These are phyloP conservation scores for Musa schizocarpa DNA, from an alignment of 176 grass and related monocot species.

Conservation along the genomic window DNA sequence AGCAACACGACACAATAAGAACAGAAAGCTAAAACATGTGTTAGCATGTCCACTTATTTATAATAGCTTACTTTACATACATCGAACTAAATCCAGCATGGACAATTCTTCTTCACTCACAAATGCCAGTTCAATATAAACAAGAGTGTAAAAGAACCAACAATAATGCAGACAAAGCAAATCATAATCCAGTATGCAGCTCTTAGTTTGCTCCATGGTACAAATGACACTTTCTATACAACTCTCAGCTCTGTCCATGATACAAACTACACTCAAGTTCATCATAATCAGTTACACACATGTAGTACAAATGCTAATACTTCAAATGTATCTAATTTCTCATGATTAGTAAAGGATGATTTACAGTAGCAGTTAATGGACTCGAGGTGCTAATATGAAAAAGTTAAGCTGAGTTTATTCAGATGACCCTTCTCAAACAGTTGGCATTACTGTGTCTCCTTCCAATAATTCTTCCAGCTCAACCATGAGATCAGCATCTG, in stretches of 20 bases:
- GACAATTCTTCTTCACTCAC: too few relatives aligned
- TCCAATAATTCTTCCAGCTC: slow-evolving; percentile 57
- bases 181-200: background rate
- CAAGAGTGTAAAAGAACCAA: too few relatives aligned
- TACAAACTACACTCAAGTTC: background rate
- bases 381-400: background rate
- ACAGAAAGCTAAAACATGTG: too few relatives aligned
- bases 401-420: background rate
- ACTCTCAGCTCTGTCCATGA: background rate
- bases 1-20: too few relatives aligned
- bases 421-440: slow-evolving; percentile 17
- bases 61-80: too few relatives aligned
- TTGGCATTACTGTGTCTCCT: slow-evolving; percentile 33
- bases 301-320: background rate
- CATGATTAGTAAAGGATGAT: background rate
- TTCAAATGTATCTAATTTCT: background rate
- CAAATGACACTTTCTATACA: background rate
- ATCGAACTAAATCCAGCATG: too few relatives aligned
- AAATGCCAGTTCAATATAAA: too few relatives aligned
- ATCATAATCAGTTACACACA: background rate
- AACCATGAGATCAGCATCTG: slow-evolving; percentile 53
- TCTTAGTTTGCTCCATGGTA: background rate
- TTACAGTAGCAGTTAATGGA: slow-evolving; percentile 4
- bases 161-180: background rate
- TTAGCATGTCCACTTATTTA: too few relatives aligned